A percentile compares a stretch with the other conserved stretches of the same genome.
Evolutionary conservation across 2,329 filamentous ascomycete species (phyloP).

Genomic region (Aspergillus ruber): DNA sequence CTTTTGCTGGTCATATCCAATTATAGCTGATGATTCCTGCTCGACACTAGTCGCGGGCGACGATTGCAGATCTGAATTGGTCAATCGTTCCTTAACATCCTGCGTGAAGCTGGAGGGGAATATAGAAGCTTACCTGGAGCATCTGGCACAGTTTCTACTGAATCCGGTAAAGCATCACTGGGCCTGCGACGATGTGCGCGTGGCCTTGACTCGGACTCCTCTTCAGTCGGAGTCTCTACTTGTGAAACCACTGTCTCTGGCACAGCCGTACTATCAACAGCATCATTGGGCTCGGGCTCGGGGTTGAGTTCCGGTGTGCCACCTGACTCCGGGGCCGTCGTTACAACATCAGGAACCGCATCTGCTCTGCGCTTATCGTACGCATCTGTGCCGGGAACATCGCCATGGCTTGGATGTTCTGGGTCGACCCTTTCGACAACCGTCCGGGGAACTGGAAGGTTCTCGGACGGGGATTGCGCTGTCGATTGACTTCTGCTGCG

Average conservation of each 20-base stretch:
- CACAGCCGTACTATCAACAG: conserved; percentile 18
- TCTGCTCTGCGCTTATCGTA: conserved; percentile 52
- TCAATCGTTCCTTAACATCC: conserved; percentile 51
- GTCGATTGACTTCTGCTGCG: conserved; percentile 36
- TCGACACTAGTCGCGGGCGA: conserved; percentile 45
- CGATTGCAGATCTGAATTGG: conserved; percentile 54
- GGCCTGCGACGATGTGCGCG: conserved; percentile 35
- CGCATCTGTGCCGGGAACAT: conserved; percentile 56
- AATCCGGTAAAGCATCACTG: conserved; percentile 40
- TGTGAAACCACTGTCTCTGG: conserved; percentile 41
- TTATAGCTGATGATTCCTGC: conserved; percentile 29
- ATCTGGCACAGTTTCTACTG: conserved; percentile 38
- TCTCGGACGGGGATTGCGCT: conserved; percentile 40
- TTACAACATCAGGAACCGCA: conserved; percentile 53
- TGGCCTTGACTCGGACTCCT: conserved; percentile 27
- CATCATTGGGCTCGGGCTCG: conserved; percentile 15
- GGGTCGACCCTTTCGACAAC: conserved; percentile 58
- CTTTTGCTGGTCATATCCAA: conserved; percentile 48
- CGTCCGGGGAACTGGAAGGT: conserved; percentile 51
- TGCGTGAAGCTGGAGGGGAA: conserved; percentile 23
- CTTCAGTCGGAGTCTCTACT: conserved; percentile 35
- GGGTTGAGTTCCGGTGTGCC: conserved; percentile 13
- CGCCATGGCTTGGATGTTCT: conserved; percentile 51
- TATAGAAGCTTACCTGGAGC: conserved; percentile 50
- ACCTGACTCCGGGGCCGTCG: conserved; percentile 41